These are phyloP conservation scores for Kwoniella sp. DNA, from an alignment of 768 basidiomycete species.

Conservation along the genomic window DNA sequence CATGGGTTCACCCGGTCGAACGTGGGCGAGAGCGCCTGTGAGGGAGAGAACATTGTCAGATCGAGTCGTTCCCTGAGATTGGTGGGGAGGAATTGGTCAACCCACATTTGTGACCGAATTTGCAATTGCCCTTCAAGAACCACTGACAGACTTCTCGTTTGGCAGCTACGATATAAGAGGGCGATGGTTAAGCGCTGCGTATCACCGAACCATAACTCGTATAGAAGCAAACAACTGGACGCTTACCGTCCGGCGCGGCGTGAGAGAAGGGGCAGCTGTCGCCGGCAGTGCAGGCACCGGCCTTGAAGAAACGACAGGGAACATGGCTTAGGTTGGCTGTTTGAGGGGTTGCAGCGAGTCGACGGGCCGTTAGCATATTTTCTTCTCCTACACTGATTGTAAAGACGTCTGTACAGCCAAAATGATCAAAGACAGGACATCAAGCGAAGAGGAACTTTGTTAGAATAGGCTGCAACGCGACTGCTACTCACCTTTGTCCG, in stretches of 20 bases:
- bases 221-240: not conserved
- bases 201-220: not conserved
- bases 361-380: no score
- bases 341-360: not conserved
- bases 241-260: constrained; percentile 66
- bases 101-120: constrained; percentile 65
- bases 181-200: not conserved
- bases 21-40: constrained; percentile 87
- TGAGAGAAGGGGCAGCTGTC: constrained; percentile 96
- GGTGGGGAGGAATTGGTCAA: constrained; percentile 4
- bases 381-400: not conserved
- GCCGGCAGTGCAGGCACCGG: constrained; percentile 87
- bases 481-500: constrained; percentile 28
- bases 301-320: constrained; percentile 96
- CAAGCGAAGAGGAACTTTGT: no score
- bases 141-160: constrained; percentile 58
- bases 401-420: no score
- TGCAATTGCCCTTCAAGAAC: constrained; percentile 85
- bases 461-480: no score
- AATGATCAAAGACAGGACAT: no score
- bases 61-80: not conserved
- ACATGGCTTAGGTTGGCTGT: constrained; percentile 65
- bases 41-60: constrained; percentile 7
- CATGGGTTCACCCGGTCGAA: constrained; percentile 91
- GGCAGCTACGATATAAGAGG: constrained; percentile 31